Base-by-base conservation (phyloP, 768 basidiomycete genomes). In the Trametes gibbosa region DNA sequence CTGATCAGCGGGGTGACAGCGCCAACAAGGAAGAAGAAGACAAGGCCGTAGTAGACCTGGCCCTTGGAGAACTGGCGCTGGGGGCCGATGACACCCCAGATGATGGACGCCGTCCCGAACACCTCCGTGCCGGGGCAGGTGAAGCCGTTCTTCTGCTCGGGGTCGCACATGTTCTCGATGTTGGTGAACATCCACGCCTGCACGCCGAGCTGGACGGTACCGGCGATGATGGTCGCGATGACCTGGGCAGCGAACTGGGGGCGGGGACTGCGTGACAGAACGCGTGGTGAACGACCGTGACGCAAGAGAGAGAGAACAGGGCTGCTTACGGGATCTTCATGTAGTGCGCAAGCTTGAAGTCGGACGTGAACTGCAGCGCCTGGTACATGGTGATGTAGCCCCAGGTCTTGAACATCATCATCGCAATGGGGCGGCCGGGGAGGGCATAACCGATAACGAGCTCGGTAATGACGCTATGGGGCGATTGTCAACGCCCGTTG, bases 351-450 rank as follows among this genome's bases (percentile, higher is more conserved):
- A 90, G 84, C 72, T 93, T 92, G 69, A 92, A 85, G 73, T 92
- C 88, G 9, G 81, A 77, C 1, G 86, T 81, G 75, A 92, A 92
- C 42, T 74, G 74, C 41, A 91, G 69, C 1, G 89, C 88, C 72
- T 87, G 85, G 2, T 78, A 77, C 80, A 84, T 83, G 50, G 82
- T 85, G 57, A 87, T 85, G 65, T 89, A 90, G 32, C 90, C 89
- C 79, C 79, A 90, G 0, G 87, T 88, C 81, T 90, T 92, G 80
- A 91, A 91, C 76, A 92, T 76, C 90, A 92, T 90, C 79, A 84
- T 89, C 0, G 91, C 90, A 56, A 92, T 70, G 5, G 90, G 89
- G 16, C 81, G 81, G 2, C 92, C 90, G 13, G 90, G 92, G 41
- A 90, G 79, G 24, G 81, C 83, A 65, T 90, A 92, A 53, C 91